A percentile compares a stretch with the other conserved stretches of the same genome.
phyloP scores from a whole-genome alignment of 1,284 basidiomycete genomes.

The Blastosporella zonata region DNA sequence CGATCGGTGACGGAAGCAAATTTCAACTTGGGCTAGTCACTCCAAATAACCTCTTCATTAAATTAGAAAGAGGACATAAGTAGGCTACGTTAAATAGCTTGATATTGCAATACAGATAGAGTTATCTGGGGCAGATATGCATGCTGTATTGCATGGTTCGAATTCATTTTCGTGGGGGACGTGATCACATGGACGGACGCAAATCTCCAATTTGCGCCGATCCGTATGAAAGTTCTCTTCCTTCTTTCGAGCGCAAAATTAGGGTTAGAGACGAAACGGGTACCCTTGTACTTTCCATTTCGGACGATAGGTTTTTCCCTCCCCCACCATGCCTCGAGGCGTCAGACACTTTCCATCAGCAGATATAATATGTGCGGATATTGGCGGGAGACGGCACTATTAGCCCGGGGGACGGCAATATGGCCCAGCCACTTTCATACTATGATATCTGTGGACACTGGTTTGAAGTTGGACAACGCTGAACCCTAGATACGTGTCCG shows the following conservation, averaged over 20 bases:
- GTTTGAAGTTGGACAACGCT: neutral
- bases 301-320: conserved; percentile 4
- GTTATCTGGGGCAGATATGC: too few species aligned
- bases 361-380: conserved; percentile 7
- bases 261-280: neutral
- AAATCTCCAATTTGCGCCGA: conserved; percentile 9
- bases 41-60: too few species aligned
- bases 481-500: neutral
- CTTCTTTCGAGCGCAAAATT: neutral
- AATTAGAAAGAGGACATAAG: too few species aligned
- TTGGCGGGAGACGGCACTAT: neutral
- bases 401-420: neutral
- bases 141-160: neutral
- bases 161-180: conserved; percentile 1
- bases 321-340: conserved; percentile 16
- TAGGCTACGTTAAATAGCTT: too few species aligned
- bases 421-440: neutral
- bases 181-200: conserved; percentile 1
- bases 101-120: too few species aligned
- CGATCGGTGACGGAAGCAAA: too few species aligned
- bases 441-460: neutral
- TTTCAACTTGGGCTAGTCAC: too few species aligned
- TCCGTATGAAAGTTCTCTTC: conserved; percentile 4
- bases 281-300: conserved; percentile 19
- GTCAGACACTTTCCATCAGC: conserved; percentile 8